Conservation (phyloP, 176 grass and related monocot species). For the Oryza rufipogon region DNA sequence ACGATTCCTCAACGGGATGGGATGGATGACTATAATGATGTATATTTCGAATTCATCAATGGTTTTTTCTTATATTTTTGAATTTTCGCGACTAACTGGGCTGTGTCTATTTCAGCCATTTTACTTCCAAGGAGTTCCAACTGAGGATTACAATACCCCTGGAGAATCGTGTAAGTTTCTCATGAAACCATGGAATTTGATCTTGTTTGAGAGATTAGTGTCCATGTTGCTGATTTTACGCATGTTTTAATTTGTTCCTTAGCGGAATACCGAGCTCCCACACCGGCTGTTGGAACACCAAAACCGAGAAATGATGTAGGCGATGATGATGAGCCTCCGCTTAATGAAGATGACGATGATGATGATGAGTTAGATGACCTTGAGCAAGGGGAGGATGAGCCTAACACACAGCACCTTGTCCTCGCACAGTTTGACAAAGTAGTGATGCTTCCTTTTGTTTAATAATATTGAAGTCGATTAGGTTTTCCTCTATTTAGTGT, state of each 20-base stretch:
- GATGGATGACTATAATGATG: constrained; percentile 84
- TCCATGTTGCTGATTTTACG: background rate
- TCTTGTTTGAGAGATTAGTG: background rate
- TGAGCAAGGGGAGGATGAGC: constrained; percentile 64
- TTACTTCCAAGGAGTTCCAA: constrained; percentile 68
- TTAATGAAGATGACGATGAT: constrained; percentile 72
- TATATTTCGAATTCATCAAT: constrained; percentile 49
- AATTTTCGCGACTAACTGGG: constrained; percentile 16
- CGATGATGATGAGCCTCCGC: constrained; percentile 73
- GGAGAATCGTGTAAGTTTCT: constrained; percentile 61
- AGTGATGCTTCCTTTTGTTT: constrained; percentile 32
- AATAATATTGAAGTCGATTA: constrained; percentile 17
- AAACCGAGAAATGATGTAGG: constrained; percentile 48
- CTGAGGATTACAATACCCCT: constrained; percentile 82
- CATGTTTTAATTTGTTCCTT: constrained; percentile 33
- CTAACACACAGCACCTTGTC: constrained; percentile 78
- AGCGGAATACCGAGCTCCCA: constrained; percentile 69
- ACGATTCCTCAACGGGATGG: constrained; percentile 71
- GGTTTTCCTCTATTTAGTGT: background rate
- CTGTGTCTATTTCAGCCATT: constrained; percentile 50
- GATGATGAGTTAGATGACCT: constrained; percentile 75
- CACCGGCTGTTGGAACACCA: constrained; percentile 65
- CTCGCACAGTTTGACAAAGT: constrained; percentile 85
- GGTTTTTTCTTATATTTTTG: constrained; percentile 9
- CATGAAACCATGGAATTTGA: background rate